Conservation (phyloP, 1,139 yeast genomes). For the Blastobotrys buckinghamii region DNA sequence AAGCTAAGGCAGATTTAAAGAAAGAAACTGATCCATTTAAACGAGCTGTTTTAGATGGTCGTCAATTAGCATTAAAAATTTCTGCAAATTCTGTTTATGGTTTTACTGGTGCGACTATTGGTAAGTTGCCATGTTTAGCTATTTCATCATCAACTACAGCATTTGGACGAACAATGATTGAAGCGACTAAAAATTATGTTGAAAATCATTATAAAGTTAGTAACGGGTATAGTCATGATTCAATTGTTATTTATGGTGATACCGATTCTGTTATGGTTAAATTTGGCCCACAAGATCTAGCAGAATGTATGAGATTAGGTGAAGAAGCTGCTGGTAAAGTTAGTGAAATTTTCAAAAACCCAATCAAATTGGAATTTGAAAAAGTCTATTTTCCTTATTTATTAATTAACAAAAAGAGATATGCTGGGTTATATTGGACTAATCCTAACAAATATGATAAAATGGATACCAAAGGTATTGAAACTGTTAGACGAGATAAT, state of each 20-base stretch:
- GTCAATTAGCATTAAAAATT: constrained; percentile 92
- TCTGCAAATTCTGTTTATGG: constrained; percentile 99
- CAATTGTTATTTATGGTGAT: constrained; percentile 94
- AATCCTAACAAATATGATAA: constrained; percentile 83
- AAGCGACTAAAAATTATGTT: constrained; percentile 79
- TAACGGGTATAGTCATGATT: constrained; percentile 78
- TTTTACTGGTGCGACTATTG: constrained; percentile 97
- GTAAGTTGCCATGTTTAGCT: constrained; percentile 92
- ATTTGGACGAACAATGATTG: constrained; percentile 96
- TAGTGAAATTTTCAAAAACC: constrained; percentile 68
- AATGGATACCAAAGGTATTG: constrained; percentile 98
- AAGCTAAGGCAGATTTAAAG: constrained; percentile 84
- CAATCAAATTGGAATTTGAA: constrained; percentile 93
- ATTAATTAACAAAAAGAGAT: constrained; percentile 89
- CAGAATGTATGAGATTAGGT: constrained; percentile 84
- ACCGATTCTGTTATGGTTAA: constrained; percentile 99
- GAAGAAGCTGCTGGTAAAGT: constrained; percentile 91
- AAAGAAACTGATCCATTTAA: constrained; percentile 93
- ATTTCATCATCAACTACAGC: constrained; percentile 95
- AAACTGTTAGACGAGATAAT: constrained; percentile 96
- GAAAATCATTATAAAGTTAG: constrained; percentile 69
- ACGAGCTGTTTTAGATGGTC: constrained; percentile 89
- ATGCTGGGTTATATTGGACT: constrained; percentile 97
- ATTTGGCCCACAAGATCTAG: constrained; percentile 80
- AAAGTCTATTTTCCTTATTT: constrained; percentile 94